Evolutionary conservation across 805 yeast genomes (phyloP).

Genomic region (Ogataea thermomethanolica): DNA sequence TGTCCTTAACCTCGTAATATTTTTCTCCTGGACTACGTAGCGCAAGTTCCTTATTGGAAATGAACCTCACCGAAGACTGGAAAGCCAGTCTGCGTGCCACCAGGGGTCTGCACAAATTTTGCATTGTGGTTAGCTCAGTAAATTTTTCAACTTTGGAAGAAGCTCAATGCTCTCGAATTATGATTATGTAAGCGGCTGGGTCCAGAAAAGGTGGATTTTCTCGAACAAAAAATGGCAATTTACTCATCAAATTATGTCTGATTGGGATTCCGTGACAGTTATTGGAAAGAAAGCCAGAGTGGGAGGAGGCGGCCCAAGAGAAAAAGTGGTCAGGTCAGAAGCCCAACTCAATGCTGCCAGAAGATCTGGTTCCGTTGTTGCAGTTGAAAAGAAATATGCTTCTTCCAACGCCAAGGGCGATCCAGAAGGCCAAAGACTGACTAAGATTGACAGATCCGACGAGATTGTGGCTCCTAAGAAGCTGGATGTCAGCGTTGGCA

Average conservation of each 20-base stretch:
- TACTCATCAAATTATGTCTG: constrained; percentile 38
- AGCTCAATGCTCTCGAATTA: background rate
- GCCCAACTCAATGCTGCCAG: constrained; percentile 89
- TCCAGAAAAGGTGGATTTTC: constrained; percentile 1
- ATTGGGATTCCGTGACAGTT: constrained; percentile 89
- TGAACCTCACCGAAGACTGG: background rate
- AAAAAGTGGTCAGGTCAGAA: constrained; percentile 73
- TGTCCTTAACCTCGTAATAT: constrained; percentile 24
- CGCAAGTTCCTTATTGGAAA: constrained; percentile 1
- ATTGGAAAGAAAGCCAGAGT: constrained; percentile 87
- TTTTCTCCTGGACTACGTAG: constrained; percentile 1
- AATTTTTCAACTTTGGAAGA: constrained; percentile 4
- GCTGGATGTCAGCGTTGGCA: constrained; percentile 80
- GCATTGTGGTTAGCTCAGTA: constrained; percentile 6
- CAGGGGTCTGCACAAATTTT: constrained; percentile 5
- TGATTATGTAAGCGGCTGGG: constrained; percentile 2
- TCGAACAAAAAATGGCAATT: constrained; percentile 10
- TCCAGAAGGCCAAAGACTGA: constrained; percentile 91
- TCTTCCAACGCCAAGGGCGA: constrained; percentile 58
- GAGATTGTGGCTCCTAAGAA: constrained; percentile 93
- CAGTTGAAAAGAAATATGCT: constrained; percentile 91
- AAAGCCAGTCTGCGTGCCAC: background rate
- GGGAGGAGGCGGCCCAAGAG: constrained; percentile 80
- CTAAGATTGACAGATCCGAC: constrained; percentile 89
- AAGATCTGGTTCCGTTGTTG: constrained; percentile 82